Percentiles rank a stretch among this genome's conserved stretches.
These are phyloP conservation scores for Clarireedia sp. DNA, from an alignment of 2,329 filamentous ascomycete genomes.

Conservation along the genomic window DNA sequence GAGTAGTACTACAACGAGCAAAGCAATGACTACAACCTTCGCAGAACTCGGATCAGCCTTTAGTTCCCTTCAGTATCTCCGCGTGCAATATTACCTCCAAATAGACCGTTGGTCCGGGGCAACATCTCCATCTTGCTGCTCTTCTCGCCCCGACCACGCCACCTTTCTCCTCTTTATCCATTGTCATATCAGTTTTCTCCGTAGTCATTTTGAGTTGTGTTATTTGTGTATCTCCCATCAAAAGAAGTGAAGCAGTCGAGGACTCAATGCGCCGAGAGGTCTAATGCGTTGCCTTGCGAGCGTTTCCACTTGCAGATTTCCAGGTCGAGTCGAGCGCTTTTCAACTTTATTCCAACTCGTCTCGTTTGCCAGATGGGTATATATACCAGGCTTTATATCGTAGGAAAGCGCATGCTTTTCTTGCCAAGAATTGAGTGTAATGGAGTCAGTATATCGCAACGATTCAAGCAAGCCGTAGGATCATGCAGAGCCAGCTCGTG, in stretches of 20 bases:
- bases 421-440: background rate
- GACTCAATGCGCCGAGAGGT: too few relatives aligned
- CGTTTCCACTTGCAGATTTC: too few relatives aligned
- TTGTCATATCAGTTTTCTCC: background rate
- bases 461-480: background rate
- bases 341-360: too few relatives aligned
- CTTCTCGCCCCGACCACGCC: background rate
- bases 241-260: too few relatives aligned
- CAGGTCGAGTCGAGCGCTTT: too few relatives aligned
- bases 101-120: conserved; percentile 6
- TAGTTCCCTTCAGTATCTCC: conserved; percentile 4
- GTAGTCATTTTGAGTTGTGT: background rate
- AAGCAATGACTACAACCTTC: conserved; percentile 6
- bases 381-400: background rate
- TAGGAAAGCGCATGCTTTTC: background rate
- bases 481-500: conserved; percentile 14
- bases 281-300: too few relatives aligned
- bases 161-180: conserved; percentile 6
- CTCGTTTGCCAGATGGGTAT: background rate
- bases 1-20: conserved; percentile 3
- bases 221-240: too few relatives aligned
- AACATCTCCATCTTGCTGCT: conserved; percentile 1
- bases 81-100: conserved; percentile 13
- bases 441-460: background rate
- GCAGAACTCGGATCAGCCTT: conserved; percentile 11